Base-by-base conservation (phyloP, 1,284 basidiomycete species). In the Xerocomus minutiporus region DNA sequence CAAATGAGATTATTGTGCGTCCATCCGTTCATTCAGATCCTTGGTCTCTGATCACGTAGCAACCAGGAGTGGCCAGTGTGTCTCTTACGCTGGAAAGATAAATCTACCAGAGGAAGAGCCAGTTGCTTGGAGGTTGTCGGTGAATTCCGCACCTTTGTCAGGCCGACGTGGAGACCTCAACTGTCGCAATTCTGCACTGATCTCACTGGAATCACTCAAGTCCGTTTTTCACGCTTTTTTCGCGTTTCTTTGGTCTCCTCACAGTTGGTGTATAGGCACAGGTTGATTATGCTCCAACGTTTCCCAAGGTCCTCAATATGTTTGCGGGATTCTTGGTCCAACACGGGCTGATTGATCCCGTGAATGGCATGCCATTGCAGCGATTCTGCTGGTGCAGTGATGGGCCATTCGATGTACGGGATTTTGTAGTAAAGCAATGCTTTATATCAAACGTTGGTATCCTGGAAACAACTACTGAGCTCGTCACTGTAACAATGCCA, bases 181-280 rank as follows among this genome's bases (percentile, higher is more conserved):
- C 77, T 99, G 8, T 87, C 89, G 15, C 72, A 80, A 17, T 99
- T 97, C 67, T 98, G 95, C 70, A 90, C 78, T 4, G 71, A 82
- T 32, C 76, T 99, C 47, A 99, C 96, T 5, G 93, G 94, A 13
- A 94, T 99, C 53, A 87, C 84, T 13, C 95, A 98, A 78, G 92
- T 93, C 56, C 56, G 77, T 71, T 15, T 12, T 23, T 52, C 52
- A 45, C 50, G 59, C 54, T 36, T 26, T 35, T 39, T 50, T 32
- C 48, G 11, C 11, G 17, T 39, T 39, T 39, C 38, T 28, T 36
- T 20, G 11, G 35, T 54, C 31, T 42, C 45, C 32, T 45, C 50
- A 56, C n/a, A 8, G 48, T 44, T 26, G 9, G n/a, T 52, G 39
- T 50, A 35, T 66, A 96, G 92, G 77, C 75, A 17, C 86, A 92